These are phyloP conservation scores for Silene coronaria DNA, from an alignment of 179 eudicot species.

Conservation along the genomic window DNA sequence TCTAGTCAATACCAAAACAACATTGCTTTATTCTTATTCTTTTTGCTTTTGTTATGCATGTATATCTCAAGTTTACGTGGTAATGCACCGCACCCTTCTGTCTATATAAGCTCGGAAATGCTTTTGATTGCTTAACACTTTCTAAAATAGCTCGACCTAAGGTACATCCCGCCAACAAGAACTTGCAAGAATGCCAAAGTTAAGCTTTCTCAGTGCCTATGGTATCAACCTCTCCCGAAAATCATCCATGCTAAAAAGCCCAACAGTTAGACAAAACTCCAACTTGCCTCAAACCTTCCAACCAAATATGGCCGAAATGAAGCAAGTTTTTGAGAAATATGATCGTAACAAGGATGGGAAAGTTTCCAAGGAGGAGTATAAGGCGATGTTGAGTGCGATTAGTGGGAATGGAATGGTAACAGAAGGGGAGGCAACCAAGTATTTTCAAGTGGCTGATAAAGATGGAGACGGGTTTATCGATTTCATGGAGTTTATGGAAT, in stretches of 20 bases:
- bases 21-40: slow-evolving; percentile 12
- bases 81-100: too few relatives aligned
- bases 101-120: neutral
- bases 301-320: slow-evolving; percentile 46
- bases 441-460: slow-evolving; percentile 54
- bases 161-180: neutral
- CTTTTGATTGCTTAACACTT: neutral
- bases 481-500: slow-evolving; percentile 63
- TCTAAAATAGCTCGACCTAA: too few relatives aligned
- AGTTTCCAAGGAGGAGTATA: slow-evolving; percentile 61
- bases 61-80: too few relatives aligned
- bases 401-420: slow-evolving; percentile 33
- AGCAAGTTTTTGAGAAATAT: slow-evolving; percentile 54
- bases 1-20: neutral
- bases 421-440: slow-evolving; percentile 28
- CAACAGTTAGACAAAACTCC: neutral
- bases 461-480: slow-evolving; percentile 73
- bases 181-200: slow-evolving; percentile 20
- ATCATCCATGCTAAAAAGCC: slow-evolving; percentile 21
- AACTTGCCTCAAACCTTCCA: slow-evolving; percentile 43
- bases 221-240: slow-evolving; percentile 28
- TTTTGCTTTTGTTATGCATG: neutral
- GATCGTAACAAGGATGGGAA: slow-evolving; percentile 70
- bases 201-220: slow-evolving; percentile 29
- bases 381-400: slow-evolving; percentile 36